These are phyloP conservation scores for Aspergillus puulaauensis DNA, from an alignment of 2,329 filamentous ascomycete species.

Conservation along the genomic window DNA sequence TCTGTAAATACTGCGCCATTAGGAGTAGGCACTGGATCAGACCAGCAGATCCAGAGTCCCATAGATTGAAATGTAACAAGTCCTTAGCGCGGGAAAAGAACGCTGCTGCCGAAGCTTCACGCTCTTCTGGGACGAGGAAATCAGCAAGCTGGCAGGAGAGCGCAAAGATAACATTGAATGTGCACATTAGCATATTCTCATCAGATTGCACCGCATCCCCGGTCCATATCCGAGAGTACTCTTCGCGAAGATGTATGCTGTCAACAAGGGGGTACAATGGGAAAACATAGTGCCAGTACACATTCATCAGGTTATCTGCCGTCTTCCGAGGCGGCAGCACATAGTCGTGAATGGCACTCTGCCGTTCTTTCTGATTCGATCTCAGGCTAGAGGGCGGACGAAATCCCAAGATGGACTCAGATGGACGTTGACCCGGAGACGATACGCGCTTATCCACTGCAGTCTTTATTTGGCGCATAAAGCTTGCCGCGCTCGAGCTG, in stretches of 20 bases:
- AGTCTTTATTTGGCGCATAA: conserved; percentile 48
- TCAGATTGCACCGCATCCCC: conserved; percentile 38
- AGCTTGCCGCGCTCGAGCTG: conserved; percentile 49
- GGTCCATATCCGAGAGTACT: conserved; percentile 45
- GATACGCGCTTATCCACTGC: conserved; percentile 39
- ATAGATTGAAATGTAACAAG: conserved; percentile 44
- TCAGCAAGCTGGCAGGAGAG: conserved; percentile 48
- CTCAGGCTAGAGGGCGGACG: conserved; percentile 20
- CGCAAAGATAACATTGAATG: conserved; percentile 50
- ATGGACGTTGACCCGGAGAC: conserved; percentile 21
- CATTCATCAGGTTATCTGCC: conserved; percentile 46
- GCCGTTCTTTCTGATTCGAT: conserved; percentile 17
- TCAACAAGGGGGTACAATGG: conserved; percentile 50
- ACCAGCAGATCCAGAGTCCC: conserved; percentile 45
- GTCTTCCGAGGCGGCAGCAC: conserved; percentile 48
- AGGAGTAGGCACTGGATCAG: conserved; percentile 50
- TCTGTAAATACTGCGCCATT: conserved; percentile 51
- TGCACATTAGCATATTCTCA: conserved; percentile 46
- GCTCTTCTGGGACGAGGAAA: conserved; percentile 39
- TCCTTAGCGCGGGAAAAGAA: conserved; percentile 48
- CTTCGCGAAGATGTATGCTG: conserved; percentile 32
- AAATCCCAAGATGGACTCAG: conserved; percentile 15
- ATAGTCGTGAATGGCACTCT: conserved; percentile 26
- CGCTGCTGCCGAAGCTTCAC: conserved; percentile 41
- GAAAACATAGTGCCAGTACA: conserved; percentile 51